A percentile compares a stretch with the other conserved stretches of the same genome.
phyloP scores from a whole-genome alignment of 164 flowering plant species.

The Piper betle region DNA sequence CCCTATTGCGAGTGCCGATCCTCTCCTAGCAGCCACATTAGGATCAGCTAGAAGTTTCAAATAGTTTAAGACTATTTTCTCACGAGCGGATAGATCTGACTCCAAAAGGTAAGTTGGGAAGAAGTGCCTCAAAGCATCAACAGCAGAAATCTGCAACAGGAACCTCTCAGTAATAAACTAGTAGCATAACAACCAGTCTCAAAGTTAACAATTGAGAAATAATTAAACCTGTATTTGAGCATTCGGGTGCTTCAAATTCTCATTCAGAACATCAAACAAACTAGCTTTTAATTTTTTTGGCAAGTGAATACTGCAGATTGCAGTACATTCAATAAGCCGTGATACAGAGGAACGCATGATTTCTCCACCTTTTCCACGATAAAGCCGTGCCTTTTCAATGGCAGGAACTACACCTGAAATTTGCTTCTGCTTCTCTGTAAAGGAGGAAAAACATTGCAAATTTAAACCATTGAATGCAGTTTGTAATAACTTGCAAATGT shows the following conservation, averaged over 20 bases:
- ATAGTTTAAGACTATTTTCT: conserved; percentile 41
- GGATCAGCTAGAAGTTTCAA: conserved; percentile 58
- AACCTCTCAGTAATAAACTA: background rate
- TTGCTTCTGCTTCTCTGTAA: conserved; percentile 57
- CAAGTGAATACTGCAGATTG: conserved; percentile 33
- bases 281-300: conserved; percentile 46
- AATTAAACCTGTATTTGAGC: conserved; percentile 71
- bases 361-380: conserved; percentile 99
- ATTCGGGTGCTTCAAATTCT: conserved; percentile 91
- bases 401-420: conserved; percentile 79
- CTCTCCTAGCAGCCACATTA: conserved; percentile 84
- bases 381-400: conserved; percentile 95
- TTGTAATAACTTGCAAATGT: background rate
- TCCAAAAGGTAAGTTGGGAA: conserved; percentile 38
- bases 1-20: conserved; percentile 85
- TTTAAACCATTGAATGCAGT: background rate
- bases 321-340: conserved; percentile 67
- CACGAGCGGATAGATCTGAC: conserved; percentile 11
- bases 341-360: conserved; percentile 95
- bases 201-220: background rate
- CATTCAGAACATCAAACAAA: conserved; percentile 71
- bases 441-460: conserved; percentile 1
- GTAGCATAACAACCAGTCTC: background rate
- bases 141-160: conserved; percentile 56
- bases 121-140: conserved; percentile 63